These are phyloP conservation scores for Phytophthora pini DNA, from an alignment of 352 stramenopile genomes.

Conservation along the genomic window DNA sequence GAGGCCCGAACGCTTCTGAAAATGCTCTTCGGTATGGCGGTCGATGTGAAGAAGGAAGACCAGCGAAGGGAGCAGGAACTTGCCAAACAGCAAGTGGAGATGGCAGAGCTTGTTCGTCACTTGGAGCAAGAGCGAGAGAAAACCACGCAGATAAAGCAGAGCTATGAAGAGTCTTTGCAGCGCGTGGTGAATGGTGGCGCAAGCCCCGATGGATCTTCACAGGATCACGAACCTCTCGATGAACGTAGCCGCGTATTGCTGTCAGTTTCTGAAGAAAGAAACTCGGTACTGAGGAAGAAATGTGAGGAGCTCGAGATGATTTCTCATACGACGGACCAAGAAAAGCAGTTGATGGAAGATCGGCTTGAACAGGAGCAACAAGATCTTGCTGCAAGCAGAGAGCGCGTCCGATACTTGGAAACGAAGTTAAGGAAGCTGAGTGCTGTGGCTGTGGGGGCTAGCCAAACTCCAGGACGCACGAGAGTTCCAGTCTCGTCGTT, in stretches of 20 bases:
- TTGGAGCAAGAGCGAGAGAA: conserved; percentile 79
- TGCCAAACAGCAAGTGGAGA: conserved; percentile 76
- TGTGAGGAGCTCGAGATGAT: conserved; percentile 77
- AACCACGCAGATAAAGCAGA: conserved; percentile 82
- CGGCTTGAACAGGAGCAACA: conserved; percentile 56
- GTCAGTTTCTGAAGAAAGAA: conserved; percentile 81
- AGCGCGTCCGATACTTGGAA: conserved; percentile 75
- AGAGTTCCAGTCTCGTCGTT: conserved; percentile 27
- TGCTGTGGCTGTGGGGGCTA: conserved; percentile 28
- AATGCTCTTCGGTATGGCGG: conserved; percentile 88
- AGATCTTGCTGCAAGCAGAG: conserved; percentile 56
- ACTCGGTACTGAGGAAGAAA: conserved; percentile 70
- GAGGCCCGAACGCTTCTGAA: conserved; percentile 84
- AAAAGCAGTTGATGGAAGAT: conserved; percentile 57
- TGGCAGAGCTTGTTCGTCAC: conserved; percentile 60
- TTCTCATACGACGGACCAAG: conserved; percentile 45
- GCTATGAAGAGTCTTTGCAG: conserved; percentile 85
- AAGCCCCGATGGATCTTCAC: conserved; percentile 13
- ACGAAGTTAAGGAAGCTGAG: conserved; percentile 55
- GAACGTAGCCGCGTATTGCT: conserved; percentile 72
- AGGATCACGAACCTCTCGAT: conserved; percentile 47
- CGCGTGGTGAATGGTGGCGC: conserved; percentile 63
- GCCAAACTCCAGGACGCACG: conserved; percentile 18
- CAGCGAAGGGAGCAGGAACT: conserved; percentile 82
- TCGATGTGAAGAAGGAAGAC: conserved; percentile 89